Conservation (phyloP, 1,284 basidiomycete genomes). For the Meira nashicola region DNA sequence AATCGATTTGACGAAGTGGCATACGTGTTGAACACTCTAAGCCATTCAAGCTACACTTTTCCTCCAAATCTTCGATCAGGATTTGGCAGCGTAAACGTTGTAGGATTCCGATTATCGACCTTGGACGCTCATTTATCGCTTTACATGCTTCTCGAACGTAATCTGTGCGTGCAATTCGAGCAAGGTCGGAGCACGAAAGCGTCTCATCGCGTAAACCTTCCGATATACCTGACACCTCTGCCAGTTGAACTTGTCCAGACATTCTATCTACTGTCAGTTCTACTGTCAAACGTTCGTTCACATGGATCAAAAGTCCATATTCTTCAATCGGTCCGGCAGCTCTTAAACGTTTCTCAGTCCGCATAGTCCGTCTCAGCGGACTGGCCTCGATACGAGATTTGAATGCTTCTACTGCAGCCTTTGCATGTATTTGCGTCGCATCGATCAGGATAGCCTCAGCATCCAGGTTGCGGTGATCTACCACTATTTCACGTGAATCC, state of each 20-base stretch:
- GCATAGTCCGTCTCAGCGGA: background rate
- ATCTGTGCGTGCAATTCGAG: background rate
- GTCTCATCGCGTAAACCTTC: background rate
- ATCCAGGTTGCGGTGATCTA: constrained; percentile 15
- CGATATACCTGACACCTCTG: constrained; percentile 10
- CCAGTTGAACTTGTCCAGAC: constrained; percentile 26
- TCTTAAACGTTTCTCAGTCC: background rate
- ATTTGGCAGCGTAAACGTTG: constrained; percentile 28
- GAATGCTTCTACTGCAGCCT: constrained; percentile 9
- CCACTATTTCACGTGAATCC: background rate
- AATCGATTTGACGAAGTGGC: constrained; percentile 58
- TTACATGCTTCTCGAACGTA: constrained; percentile 23
- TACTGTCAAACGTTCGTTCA: constrained; percentile 6
- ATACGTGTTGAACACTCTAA: constrained; percentile 66
- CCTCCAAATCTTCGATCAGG: constrained; percentile 42
- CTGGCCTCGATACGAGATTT: constrained; percentile 4
- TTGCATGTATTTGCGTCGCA: constrained; percentile 12
- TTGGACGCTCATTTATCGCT: constrained; percentile 28
- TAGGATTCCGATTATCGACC: constrained; percentile 24
- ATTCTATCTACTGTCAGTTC: constrained; percentile 25
- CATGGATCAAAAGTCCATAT: constrained; percentile 6
- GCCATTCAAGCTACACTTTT: constrained; percentile 39
- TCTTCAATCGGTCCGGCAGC: background rate
- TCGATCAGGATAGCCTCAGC: constrained; percentile 11
- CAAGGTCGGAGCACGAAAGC: background rate